Evolutionary conservation across 768 basidiomycete species (phyloP).

Genomic region (Rhodotorula toruloides): DNA sequence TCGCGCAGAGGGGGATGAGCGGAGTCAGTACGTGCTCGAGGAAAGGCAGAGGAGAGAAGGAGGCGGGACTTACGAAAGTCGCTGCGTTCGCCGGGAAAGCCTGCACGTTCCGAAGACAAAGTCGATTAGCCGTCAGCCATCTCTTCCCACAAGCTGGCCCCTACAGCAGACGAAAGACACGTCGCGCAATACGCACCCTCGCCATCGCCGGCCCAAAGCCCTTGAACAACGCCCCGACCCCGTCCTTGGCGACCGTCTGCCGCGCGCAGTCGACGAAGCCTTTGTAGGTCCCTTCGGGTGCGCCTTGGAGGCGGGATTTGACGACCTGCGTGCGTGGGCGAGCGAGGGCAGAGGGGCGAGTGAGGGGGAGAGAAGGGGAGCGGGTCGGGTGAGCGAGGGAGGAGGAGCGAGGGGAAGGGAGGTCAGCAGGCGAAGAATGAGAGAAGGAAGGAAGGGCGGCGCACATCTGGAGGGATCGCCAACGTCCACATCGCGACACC

Average conservation of each 20-base stretch:
- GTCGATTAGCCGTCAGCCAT: neutral
- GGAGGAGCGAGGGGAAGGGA: neutral
- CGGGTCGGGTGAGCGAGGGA: neutral
- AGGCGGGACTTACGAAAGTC: conserved; percentile 67
- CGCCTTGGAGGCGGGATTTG: conserved; percentile 92
- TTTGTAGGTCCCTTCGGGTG: conserved; percentile 93
- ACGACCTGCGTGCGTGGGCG: conserved; percentile 73
- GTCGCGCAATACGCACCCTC: conserved; percentile 29
- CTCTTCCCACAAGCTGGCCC: neutral
- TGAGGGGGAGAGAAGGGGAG: neutral
- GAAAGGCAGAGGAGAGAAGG: conserved; percentile 3
- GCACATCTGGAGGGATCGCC: conserved; percentile 91
- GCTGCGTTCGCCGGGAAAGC: conserved; percentile 98
- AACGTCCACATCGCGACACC: conserved; percentile 98
- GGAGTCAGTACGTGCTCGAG: neutral
- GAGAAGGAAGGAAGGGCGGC: conserved; percentile 43
- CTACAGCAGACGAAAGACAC: neutral
- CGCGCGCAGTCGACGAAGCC: conserved; percentile 86
- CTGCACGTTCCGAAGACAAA: neutral
- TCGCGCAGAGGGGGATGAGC: conserved; percentile 43
- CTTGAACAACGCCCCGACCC: conserved; percentile 79
- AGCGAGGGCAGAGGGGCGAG: no score
- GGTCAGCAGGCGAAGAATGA: neutral
- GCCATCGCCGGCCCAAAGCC: conserved; percentile 98
- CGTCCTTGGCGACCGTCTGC: conserved; percentile 86